Conservation (phyloP, 129 eudicot species). For the Ambrosia trifida region DNA sequence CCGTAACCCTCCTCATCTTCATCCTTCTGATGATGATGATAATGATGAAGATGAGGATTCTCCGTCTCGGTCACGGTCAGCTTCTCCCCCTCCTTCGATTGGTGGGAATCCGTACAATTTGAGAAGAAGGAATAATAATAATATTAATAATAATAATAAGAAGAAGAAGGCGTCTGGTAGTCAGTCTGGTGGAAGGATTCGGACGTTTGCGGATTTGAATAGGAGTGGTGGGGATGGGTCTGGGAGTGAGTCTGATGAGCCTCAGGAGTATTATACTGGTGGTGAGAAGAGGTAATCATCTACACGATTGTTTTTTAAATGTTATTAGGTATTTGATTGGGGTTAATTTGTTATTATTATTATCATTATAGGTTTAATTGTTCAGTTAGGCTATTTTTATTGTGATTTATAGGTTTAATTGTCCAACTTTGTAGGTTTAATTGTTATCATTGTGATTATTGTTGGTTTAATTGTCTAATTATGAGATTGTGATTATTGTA, state of each 20-base stretch:
- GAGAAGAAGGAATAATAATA: slow-evolving; percentile 44
- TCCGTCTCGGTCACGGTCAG: slow-evolving; percentile 68
- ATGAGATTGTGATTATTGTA: too few species aligned
- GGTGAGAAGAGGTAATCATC: slow-evolving; percentile 69
- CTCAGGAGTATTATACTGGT: slow-evolving; percentile 81
- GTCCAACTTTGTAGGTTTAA: not conserved
- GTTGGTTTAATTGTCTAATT: too few species aligned
- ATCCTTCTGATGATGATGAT: too few species aligned
- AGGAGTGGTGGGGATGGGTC: slow-evolving; percentile 38
- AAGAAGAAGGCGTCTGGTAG: slow-evolving; percentile 49
- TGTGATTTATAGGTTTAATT: not conserved
- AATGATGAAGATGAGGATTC: too few species aligned
- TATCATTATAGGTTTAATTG: slow-evolving; percentile 5
- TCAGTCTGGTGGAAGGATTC: slow-evolving; percentile 44
- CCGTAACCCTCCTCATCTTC: too few species aligned
- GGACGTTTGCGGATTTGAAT: slow-evolving; percentile 74
- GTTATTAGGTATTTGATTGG: not conserved
- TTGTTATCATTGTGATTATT: too few species aligned
- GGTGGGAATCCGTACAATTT: slow-evolving; percentile 50
- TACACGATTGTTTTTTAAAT: not conserved
- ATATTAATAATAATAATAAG: slow-evolving; percentile 12
- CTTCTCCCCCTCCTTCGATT: slow-evolving; percentile 54
- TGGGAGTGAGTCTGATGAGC: slow-evolving; percentile 58
- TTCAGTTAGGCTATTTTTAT: slow-evolving; percentile 6
- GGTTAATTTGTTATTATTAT: not conserved